These are phyloP conservation scores for Chlamydomonas sphaeroides DNA, from an alignment of 139 green algal genomes.

Conservation along the genomic window DNA sequence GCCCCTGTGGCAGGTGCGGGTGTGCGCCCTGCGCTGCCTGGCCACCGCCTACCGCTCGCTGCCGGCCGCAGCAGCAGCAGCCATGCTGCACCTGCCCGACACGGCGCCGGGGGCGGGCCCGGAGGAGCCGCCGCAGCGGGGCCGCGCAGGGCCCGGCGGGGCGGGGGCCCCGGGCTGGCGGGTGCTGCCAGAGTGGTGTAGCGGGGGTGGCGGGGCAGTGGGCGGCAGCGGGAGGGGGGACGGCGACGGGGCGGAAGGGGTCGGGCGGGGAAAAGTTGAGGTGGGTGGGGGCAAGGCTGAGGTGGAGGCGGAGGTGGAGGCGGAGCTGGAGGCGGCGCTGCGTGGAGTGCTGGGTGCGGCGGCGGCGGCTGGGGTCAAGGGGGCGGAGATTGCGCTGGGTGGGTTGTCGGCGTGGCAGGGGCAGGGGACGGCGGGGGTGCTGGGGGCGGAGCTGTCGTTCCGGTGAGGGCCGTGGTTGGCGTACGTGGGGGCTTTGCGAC, in stretches of 20 bases:
- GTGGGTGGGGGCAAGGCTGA: neutral
- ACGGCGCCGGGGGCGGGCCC: too few species aligned
- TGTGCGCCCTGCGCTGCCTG: neutral
- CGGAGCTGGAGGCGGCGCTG: neutral
- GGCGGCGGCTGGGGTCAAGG: constrained; percentile 11
- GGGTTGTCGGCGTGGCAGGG: constrained; percentile 1
- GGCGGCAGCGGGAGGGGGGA: neutral
- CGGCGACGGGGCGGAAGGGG: neutral
- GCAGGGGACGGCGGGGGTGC: too few species aligned
- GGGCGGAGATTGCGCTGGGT: neutral
- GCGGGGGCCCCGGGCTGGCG: too few species aligned
- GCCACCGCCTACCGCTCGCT: constrained; percentile 4
- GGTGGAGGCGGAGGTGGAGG: neutral
- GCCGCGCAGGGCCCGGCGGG: neutral
- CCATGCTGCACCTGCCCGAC: neutral
- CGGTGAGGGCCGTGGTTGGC: too few species aligned
- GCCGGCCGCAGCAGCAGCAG: neutral
- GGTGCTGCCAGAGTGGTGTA: neutral
- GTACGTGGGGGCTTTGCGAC: too few species aligned
- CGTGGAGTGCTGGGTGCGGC: neutral
- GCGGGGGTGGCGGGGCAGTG: neutral
- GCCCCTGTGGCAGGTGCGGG: neutral
- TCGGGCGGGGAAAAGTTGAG: too few species aligned
- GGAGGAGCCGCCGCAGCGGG: neutral
- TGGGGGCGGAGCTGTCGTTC: too few species aligned